phyloP scores from a whole-genome alignment of 148 eudicot species.

The Diospyros lotus region DNA sequence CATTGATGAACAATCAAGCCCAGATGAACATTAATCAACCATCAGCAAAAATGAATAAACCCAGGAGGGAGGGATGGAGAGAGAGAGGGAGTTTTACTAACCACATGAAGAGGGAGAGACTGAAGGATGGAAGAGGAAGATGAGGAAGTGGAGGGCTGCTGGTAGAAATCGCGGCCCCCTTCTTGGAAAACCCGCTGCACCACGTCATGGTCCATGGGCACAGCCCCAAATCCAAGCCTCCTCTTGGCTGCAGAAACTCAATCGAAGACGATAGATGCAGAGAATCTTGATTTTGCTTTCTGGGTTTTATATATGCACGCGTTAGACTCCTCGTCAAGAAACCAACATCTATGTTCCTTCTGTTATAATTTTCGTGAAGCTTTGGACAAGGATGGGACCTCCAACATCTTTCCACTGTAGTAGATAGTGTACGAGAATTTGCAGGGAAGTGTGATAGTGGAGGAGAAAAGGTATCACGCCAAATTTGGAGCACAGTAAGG shows the following conservation, averaged over 20 bases:
- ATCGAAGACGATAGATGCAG: neutral
- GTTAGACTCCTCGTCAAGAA: neutral
- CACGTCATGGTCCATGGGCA: conserved; percentile 76
- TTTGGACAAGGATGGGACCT: neutral
- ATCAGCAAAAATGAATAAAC: conserved; percentile 3
- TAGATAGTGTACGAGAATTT: too few species aligned
- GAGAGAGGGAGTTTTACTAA: conserved; percentile 16
- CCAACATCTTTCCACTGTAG: too few species aligned
- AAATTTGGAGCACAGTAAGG: too few species aligned
- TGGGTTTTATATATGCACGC: neutral
- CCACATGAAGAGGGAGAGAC: conserved; percentile 97
- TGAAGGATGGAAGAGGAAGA: conserved; percentile 89
- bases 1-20: too few species aligned
- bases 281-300: conserved; percentile 21
- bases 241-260: conserved; percentile 7
- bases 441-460: too few species aligned
- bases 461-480: too few species aligned
- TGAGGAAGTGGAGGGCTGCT: conserved; percentile 75
- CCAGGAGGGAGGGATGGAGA: neutral
- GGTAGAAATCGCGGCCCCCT: conserved; percentile 79
- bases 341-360: neutral
- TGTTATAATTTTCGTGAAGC: neutral
- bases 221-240: neutral
- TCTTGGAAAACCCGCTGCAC: conserved; percentile 84
- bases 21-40: neutral